A percentile compares a stretch with the other conserved stretches of the same genome.
Evolutionary conservation across 768 basidiomycete species (phyloP).

Genomic region (Termitomyces sp.): DNA sequence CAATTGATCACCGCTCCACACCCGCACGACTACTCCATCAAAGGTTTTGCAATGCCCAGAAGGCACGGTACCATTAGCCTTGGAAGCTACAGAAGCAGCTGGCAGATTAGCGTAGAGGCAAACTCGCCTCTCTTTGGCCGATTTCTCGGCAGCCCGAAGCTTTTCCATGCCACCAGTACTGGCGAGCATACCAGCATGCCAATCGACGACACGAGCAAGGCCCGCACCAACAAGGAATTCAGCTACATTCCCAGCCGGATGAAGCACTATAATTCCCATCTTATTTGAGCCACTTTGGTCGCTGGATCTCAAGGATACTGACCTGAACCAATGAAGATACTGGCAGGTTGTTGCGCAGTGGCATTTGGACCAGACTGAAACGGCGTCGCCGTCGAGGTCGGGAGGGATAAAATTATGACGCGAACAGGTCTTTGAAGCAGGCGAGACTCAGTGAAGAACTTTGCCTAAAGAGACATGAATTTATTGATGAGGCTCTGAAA

Average conservation of each 20-base stretch:
- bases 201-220: slow-evolving; percentile 89
- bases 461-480: slow-evolving; percentile 52
- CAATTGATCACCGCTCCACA: slow-evolving; percentile 93
- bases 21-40: slow-evolving; percentile 76
- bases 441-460: slow-evolving; percentile 88
- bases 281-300: not conserved
- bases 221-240: slow-evolving; percentile 82
- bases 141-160: slow-evolving; percentile 77
- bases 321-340: slow-evolving; percentile 88
- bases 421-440: slow-evolving; percentile 76
- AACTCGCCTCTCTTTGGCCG: slow-evolving; percentile 69
- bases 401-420: slow-evolving; percentile 75
- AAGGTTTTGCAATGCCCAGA: slow-evolving; percentile 51
- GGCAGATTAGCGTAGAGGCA: slow-evolving; percentile 63
- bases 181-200: slow-evolving; percentile 96
- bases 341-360: slow-evolving; percentile 59
- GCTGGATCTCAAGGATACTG: slow-evolving; percentile 15
- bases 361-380: slow-evolving; percentile 60
- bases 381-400: slow-evolving; percentile 72
- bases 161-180: slow-evolving; percentile 81
- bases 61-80: slow-evolving; percentile 37
- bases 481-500: slow-evolving; percentile 13
- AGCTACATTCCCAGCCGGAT: slow-evolving; percentile 93
- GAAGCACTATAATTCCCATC: slow-evolving; percentile 49
- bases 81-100: slow-evolving; percentile 32